phyloP scores from a whole-genome alignment of 371 early-diverging fungal species.

The Lichtheimia hyalospora region DNA sequence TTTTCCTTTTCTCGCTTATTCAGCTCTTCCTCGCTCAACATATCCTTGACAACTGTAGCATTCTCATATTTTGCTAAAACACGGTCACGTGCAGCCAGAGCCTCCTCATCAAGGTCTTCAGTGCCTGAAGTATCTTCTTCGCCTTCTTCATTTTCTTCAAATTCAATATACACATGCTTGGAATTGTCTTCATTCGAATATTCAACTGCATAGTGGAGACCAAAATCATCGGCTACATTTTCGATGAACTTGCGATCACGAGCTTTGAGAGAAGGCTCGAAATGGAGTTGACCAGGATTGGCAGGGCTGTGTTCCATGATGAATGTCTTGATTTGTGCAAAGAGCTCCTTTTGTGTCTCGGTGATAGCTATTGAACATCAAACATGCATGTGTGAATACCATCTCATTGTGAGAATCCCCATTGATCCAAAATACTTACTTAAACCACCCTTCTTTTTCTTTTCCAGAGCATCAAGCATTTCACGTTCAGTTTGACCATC shows the following conservation, averaged over 20 bases:
- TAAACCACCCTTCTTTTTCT: conserved; percentile 28
- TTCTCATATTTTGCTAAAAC: conserved; percentile 66
- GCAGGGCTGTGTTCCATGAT: conserved; percentile 36
- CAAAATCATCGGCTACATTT: conserved; percentile 62
- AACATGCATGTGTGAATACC: background rate
- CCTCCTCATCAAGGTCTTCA: conserved; percentile 45
- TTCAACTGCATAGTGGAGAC: conserved; percentile 49
- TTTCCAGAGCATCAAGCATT: conserved; percentile 47
- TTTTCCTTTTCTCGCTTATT: conserved; percentile 56
- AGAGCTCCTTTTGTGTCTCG: conserved; percentile 53
- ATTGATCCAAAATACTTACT: background rate
- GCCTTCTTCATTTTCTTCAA: conserved; percentile 33
- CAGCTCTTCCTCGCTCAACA: conserved; percentile 36
- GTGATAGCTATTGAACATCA: conserved; percentile 52
- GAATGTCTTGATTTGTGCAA: conserved; percentile 56
- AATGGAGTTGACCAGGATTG: conserved; percentile 36
- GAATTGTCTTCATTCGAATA: conserved; percentile 37
- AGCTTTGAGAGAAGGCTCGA: conserved; percentile 50
- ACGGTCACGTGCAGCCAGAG: conserved; percentile 66
- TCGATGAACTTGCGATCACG: conserved; percentile 67
- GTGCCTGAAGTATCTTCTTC: conserved; percentile 57
- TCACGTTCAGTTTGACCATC: conserved; percentile 44
- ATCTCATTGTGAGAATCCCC: background rate
- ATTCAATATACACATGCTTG: conserved; percentile 53
- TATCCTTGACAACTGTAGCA: conserved; percentile 62